Base-by-base conservation (phyloP, 192 early-diverging fungal species). In the Powellomyces hirtus region DNA sequence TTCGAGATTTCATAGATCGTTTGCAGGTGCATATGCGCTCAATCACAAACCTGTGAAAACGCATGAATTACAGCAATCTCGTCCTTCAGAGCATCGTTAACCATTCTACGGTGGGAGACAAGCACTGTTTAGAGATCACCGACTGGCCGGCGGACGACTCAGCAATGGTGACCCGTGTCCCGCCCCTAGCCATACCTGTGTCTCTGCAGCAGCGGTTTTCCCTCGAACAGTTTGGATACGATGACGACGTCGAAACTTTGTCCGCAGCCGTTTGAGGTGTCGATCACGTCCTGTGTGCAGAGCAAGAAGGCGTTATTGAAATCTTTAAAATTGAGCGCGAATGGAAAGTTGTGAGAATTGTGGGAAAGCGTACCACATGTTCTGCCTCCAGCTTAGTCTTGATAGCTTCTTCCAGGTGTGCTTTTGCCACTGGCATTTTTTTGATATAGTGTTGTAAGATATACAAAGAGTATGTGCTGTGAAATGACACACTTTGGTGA, bases 61-160 rank as follows among this genome's bases (percentile, higher is more conserved):
- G 92, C 92, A 62, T 94, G 92, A 7, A 94, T 85, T 35, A 79
- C 68, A n/a, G 83, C 77, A 56, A 94, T 91, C 73, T 92, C 88
- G 10, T 86, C 84, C 77, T 94, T 92, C 30, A 87, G 70, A 4
- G 86, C 81, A 37, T 92, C 89, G 74, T 94, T 92, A 18, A 94
- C 92, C 66, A 94, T 67, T 33, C 80, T 81, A 29, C 4, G 14
- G 14, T 31, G 20, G 1, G 30, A 75, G 6, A 22, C 59, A n/a
- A n/a, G 24, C 50, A 34, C 42, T 37, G 29, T 35, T 4, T 27
- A 55, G 37, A 59, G 53, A 56, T 4, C 11, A 11, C 50, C 22
- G 31, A 27, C 7, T 33, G 53, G 29, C 33, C 53, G 18, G 33
- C 53, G 16, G 5, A 22, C 22, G 16, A 16, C 14, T 56, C 16